Base-by-base conservation (phyloP, 257 asterid species). In the Nicotiana tabacum region DNA sequence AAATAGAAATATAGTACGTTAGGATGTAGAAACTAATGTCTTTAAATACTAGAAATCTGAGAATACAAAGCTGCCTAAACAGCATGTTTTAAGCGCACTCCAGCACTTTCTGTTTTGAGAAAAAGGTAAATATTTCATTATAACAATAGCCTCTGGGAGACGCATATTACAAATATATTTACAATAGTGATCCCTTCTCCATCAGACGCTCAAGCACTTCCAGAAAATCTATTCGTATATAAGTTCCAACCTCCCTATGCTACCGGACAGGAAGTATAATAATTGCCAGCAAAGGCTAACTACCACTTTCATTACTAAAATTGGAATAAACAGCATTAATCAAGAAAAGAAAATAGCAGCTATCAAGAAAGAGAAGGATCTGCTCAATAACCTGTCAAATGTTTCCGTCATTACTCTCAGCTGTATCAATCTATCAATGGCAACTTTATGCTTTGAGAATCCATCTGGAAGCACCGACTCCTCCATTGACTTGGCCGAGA, bases 381-480 rank as follows among this genome's bases (percentile, higher is more conserved):
- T 48, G 27, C 80, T 53, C 65, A 81, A 37, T 66, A 66, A 96
- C 99, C 99, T 90, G 62, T 94, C 99, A 84, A 93, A 88, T 82
- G 91, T 90, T 93, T 94, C 98, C 62, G 87, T 88, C 86, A 96
- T 86, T 84, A 96, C 85, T 83, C 99, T 90, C 88, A 96, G 87
- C 88, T 94, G 98, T 84, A 92, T 85, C 83, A 96, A 86, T 88
- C 97, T 89, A 87, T 94, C 99, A 61, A 94, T 84, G 39, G 99
- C 95, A 17, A 91, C 97, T 86, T 85, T 94, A 87, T 96, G 98
- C 92, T 94, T 94, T 78, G 98, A 89, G 61, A 83, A 86, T 77
- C 98, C 98, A 86, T 92, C 97, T 15, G 92, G 56, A 24, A 94
- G 97, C 85, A 96, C 96, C 98, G 97, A 96, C 87, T 93, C 99